Conservation (phyloP, 2,329 filamentous ascomycete species). For the Sporothrix dimorphospora region DNA sequence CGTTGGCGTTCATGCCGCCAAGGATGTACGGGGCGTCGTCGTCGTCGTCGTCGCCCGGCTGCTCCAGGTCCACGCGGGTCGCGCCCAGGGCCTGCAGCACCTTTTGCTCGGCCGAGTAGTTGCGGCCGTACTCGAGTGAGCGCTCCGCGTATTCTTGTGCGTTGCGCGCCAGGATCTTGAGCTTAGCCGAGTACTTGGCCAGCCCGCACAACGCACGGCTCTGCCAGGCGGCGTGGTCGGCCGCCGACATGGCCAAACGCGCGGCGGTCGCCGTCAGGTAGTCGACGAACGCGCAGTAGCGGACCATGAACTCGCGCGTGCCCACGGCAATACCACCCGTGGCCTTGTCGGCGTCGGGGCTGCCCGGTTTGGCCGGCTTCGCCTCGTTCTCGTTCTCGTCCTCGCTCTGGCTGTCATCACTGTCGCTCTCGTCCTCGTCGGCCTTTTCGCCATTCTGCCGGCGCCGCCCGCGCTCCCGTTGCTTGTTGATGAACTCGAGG, state of each 20-base stretch:
- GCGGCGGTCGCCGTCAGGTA: constrained; percentile 23
- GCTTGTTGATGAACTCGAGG: constrained; percentile 10
- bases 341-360: background rate
- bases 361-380: background rate
- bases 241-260: constrained; percentile 12
- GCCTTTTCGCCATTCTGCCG: background rate
- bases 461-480: background rate
- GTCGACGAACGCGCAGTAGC: constrained; percentile 26
- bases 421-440: constrained; percentile 9
- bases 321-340: constrained; percentile 7
- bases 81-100: constrained; percentile 18
- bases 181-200: constrained; percentile 26
- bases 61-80: constrained; percentile 8
- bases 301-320: constrained; percentile 20
- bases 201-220: constrained; percentile 17
- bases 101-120: constrained; percentile 15
- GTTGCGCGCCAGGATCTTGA: constrained; percentile 26
- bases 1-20: background rate
- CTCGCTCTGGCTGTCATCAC: background rate
- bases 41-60: background rate
- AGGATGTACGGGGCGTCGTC: background rate
- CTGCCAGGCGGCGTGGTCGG: constrained; percentile 18
- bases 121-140: constrained; percentile 17
- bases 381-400: background rate
- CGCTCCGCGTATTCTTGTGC: constrained; percentile 16